Evolutionary conservation across 192 early-diverging fungal genomes (phyloP), one percentile per base, ranked within the genome.

Genomic region (Podila epicladia): DNA sequence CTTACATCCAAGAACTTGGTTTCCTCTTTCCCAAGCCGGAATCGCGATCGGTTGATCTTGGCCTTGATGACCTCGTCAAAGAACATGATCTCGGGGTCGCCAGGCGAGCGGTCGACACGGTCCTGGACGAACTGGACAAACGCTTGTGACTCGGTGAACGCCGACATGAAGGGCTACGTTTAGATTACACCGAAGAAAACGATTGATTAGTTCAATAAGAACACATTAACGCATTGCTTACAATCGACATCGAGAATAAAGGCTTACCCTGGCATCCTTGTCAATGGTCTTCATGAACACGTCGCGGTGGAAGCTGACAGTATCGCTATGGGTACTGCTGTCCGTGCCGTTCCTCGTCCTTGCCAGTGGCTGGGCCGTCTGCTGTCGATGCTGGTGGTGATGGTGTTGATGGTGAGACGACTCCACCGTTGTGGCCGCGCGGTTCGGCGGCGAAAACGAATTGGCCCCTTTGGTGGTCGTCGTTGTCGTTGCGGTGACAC

Each of bases 41-140:
- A 82, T 55, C 91, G 91, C 17, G 91, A 93, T 58, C 94, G 80
- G 67, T 95, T 95, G 51, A 93, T 82, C 79, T 95, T 95, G 11
- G 89, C 87, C 66, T 93, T 95, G 71, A 95, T 93, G 35, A 86
- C 84, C 65, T 95, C 94, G 74, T 95, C 94, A 85, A 95, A 95
- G 72, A 93, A 91, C 9, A 93, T 80, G 12, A 93, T 89, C 53
- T 95, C 93, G 37, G 88, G 90, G 62, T 95, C 91, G 7, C 80
- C 76, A 48, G 83, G 74, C 17, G 89, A 84, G 11, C 91, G 86
- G 41, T 89, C 87, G 13, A 94, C 66, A 17, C 94, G 85, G 57
- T 94, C 93, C 29, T 90, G 83, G 26, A 91, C 91, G 71, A 95
- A 95, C 64, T 95, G 94, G 5, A 88, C 85, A 85, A 94, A 95